Conservation (phyloP, 176 grass and related monocot genomes). For the Eleusine indica region DNA sequence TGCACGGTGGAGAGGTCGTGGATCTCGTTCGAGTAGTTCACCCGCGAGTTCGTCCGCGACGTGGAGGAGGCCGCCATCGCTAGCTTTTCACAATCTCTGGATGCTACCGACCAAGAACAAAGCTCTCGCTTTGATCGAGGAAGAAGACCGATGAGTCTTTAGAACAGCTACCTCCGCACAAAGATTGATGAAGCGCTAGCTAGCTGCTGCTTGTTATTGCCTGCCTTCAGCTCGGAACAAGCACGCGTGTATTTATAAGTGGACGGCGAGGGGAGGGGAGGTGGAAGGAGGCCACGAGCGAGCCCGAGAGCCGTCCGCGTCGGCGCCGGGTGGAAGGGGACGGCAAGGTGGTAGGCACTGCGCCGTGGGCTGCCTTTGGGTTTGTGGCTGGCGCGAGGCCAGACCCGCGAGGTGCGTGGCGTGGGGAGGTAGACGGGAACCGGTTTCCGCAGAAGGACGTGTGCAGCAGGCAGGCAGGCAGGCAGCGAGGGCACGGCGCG, state of each 20-base stretch:
- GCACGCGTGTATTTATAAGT: constrained; percentile 47
- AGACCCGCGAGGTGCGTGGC: neutral
- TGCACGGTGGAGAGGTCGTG: constrained; percentile 79
- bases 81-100: neutral
- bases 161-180: neutral
- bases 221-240: constrained; percentile 27
- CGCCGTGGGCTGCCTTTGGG: constrained; percentile 34
- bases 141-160: neutral
- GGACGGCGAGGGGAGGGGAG: neutral
- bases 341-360: constrained; percentile 48
- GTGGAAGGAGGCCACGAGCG: neutral
- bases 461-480: neutral
- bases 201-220: neutral
- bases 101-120: too few species aligned
- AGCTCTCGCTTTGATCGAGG: neutral
- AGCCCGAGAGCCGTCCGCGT: neutral
- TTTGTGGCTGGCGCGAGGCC: constrained; percentile 32
- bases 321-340: constrained; percentile 3
- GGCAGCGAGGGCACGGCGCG: neutral
- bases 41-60: constrained; percentile 53
- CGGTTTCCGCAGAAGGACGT: neutral
- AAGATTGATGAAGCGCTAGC: neutral
- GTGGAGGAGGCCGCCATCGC: constrained; percentile 13
- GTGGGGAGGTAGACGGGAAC: neutral
- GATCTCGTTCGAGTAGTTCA: constrained; percentile 90